phyloP scores from a whole-genome alignment of 306 rosid species.

The Carpinus viminea region DNA sequence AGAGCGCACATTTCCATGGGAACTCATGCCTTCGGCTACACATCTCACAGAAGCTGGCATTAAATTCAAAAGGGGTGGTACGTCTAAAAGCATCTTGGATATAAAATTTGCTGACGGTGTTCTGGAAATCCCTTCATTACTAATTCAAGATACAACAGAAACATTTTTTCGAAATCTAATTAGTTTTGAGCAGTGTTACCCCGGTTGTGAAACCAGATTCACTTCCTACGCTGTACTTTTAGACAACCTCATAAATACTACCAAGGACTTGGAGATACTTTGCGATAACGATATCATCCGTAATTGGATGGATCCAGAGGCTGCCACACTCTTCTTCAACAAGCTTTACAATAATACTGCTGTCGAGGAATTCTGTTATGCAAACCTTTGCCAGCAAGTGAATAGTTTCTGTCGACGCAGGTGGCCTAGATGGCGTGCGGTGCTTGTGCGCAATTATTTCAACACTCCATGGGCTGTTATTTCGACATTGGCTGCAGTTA shows the following conservation, averaged over 20 bases:
- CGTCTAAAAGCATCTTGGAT: neutral
- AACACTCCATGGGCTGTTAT: slow-evolving; percentile 21
- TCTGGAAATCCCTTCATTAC: slow-evolving; percentile 2
- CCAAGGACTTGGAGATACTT: neutral
- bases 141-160: slow-evolving; percentile 24
- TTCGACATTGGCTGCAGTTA: neutral
- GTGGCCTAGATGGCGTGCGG: slow-evolving; percentile 11
- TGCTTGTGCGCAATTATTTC: slow-evolving; percentile 19
- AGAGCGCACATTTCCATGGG: too few species aligned
- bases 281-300: neutral
- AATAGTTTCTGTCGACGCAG: neutral
- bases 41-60: slow-evolving; percentile 12
- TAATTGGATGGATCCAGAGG: slow-evolving; percentile 3
- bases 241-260: slow-evolving; percentile 20
- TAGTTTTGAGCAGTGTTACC: slow-evolving; percentile 22
- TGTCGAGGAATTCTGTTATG: neutral
- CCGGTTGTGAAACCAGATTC: neutral
- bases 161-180: slow-evolving; percentile 18
- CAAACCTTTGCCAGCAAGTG: neutral
- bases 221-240: slow-evolving; percentile 30
- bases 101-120: slow-evolving; percentile 1
- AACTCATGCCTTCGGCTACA: slow-evolving; percentile 6
- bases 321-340: slow-evolving; percentile 6
- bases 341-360: neutral
- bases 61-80: neutral